Percentiles rank a stretch among this genome's conserved stretches.
These are phyloP conservation scores for Lecanoromycetidae sp. DNA, from an alignment of 2,329 filamentous ascomycete species.

Conservation along the genomic window DNA sequence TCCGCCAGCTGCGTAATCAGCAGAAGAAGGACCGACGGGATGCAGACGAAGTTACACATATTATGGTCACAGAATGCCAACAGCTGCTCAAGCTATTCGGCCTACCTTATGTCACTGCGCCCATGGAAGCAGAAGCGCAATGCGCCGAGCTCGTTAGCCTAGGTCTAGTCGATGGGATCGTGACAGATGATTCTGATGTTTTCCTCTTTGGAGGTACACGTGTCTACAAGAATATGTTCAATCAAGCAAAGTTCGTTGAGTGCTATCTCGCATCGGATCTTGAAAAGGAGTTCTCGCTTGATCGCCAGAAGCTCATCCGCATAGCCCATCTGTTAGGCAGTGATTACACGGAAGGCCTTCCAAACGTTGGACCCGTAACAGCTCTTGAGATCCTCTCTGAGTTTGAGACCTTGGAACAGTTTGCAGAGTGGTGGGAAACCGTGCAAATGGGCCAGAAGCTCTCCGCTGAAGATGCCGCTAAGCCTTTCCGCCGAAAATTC, in stretches of 20 bases:
- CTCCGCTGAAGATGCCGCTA: constrained; percentile 43
- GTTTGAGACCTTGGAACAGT: constrained; percentile 61
- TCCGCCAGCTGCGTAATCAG: constrained; percentile 77
- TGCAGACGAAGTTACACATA: constrained; percentile 89
- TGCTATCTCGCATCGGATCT: constrained; percentile 79
- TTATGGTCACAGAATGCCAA: constrained; percentile 94
- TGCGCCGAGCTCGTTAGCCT: constrained; percentile 81
- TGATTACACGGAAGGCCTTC: constrained; percentile 88
- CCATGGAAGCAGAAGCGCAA: constrained; percentile 98
- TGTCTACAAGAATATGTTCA: constrained; percentile 99
- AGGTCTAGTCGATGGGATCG: constrained; percentile 88
- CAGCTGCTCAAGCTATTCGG: constrained; percentile 81
- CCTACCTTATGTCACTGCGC: constrained; percentile 89
- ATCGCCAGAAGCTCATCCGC: constrained; percentile 74
- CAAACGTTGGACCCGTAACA: constrained; percentile 84
- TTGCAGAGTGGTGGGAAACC: constrained; percentile 75
- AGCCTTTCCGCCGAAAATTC: constrained; percentile 73
- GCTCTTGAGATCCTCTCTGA: constrained; percentile 90
- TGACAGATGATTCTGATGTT: constrained; percentile 92
- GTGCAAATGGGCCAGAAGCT: constrained; percentile 59
- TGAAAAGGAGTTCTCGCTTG: constrained; percentile 77
- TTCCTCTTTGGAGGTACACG: constrained; percentile 94
- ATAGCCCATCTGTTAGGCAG: constrained; percentile 84
- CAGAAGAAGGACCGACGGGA: constrained; percentile 94
- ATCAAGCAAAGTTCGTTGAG: constrained; percentile 93